Evolutionary conservation across 441 rosid genomes (phyloP), one percentile per base, ranked within the genome.

Genomic region (Mallotus repandus): DNA sequence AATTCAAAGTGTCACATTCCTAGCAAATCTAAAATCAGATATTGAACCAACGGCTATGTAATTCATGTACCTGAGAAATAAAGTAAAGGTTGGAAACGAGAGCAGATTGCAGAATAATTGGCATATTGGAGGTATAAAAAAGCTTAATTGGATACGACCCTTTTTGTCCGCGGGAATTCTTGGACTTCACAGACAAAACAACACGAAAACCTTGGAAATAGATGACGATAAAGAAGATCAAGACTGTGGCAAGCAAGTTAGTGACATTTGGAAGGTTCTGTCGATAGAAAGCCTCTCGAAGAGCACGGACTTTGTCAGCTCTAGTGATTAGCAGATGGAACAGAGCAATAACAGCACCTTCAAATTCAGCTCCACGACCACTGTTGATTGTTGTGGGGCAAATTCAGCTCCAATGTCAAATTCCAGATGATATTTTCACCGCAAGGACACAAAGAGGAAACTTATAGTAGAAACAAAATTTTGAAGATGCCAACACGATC

Each of bases 211-310:
- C 86, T 94, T 94, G 90, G 96, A 92, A 86, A 78, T 89, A 92
- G 74, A 88, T 82, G 59, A 89, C 91, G 49, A 87, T 83, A 7
- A 85, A 77, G 82, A 89, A 86, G 72, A 89, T 78, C 84, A 89
- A 76, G 45, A 89, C 87, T 0, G 95, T 90, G 0, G 95, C 95
- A 25, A 89, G 89, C 62, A 89, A 71, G 79, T 87, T 88, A 5
- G 99, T 95, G 55, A 95, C 97, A 66, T 95, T 94, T n/a, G 99
- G 99, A 75, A 92, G 96, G 81, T 94, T 94, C 82, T 95, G 98
- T 76, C 99, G 86, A 81, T 95, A 95, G 74, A 95, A 95, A 18
- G 98, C 99, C 76, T 95, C 96, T 9, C 93, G 85, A 38, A 95
- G 89, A 9, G 91, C 98, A 0, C 92, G 91, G 32, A 91, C 91